Conservation (phyloP, 352 stramenopile genomes). For the Globisporangium camurandrum region DNA sequence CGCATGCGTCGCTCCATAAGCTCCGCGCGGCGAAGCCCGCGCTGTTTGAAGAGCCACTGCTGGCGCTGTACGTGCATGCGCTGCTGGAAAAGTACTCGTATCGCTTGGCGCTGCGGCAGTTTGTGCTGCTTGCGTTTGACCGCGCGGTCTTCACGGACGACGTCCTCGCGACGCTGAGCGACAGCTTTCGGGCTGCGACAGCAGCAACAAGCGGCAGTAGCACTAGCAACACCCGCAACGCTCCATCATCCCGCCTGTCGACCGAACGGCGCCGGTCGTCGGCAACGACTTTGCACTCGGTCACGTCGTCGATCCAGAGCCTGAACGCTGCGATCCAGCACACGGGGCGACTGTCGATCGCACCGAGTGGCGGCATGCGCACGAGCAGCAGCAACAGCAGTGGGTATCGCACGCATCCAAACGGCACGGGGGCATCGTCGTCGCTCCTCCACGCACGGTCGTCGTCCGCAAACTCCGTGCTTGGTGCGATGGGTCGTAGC, state of each 20-base stretch:
- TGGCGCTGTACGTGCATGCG: conserved; percentile 76
- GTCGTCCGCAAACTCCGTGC: conserved; percentile 10
- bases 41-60: conserved; percentile 79
- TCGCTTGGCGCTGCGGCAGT: conserved; percentile 74
- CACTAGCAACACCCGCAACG: too few relatives aligned
- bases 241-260: too few relatives aligned
- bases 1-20: conserved; percentile 80
- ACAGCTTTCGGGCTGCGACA: conserved; percentile 35
- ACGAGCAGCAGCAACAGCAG: conserved; percentile 3
- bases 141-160: conserved; percentile 62
- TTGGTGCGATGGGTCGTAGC: too few relatives aligned
- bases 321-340: conserved; percentile 72
- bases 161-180: conserved; percentile 59
- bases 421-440: too few relatives aligned
- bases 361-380: conserved; percentile 20
- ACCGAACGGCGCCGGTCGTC: conserved; percentile 67
- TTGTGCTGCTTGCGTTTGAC: conserved; percentile 84
- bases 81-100: conserved; percentile 84
- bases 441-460: conserved; percentile 14
- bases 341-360: conserved; percentile 49
- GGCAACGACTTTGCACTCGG: conserved; percentile 83
- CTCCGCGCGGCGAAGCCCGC: conserved; percentile 54
- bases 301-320: conserved; percentile 78
- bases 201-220: too few relatives aligned
- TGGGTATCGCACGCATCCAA: too few relatives aligned